Evolutionary conservation across 2,329 filamentous ascomycete genomes (phyloP).

Genomic region (Elsinoe arachidis): DNA sequence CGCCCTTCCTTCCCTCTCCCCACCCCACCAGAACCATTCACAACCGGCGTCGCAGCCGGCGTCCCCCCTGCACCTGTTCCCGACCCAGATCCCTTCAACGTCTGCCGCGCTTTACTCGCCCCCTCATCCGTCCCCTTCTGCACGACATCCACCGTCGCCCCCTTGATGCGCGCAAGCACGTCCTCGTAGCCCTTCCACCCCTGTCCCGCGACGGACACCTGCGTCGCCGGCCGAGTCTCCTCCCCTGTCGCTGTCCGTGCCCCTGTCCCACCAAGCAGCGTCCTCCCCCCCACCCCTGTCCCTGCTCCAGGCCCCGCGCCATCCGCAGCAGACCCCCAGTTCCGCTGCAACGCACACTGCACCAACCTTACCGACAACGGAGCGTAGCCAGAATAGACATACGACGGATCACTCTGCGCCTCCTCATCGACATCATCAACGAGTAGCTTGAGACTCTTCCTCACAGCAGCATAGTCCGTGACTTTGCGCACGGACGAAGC

Average conservation of each 20-base stretch:
- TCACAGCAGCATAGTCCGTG: conserved; percentile 76
- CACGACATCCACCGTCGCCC: conserved; percentile 81
- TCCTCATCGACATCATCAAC: conserved; percentile 95
- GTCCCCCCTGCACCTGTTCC: conserved; percentile 55
- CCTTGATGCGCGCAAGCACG: conserved; percentile 74
- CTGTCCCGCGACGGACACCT: conserved; percentile 9
- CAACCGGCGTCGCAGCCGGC: conserved; percentile 34
- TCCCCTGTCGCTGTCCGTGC: conserved; percentile 32
- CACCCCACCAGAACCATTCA: background rate
- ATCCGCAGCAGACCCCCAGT: conserved; percentile 52
- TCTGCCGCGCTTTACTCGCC: conserved; percentile 65
- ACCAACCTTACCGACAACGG: conserved; percentile 85
- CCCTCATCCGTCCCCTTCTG: conserved; percentile 93
- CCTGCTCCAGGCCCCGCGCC: conserved; percentile 33
- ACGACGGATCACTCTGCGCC: conserved; percentile 89
- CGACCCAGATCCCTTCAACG: conserved; percentile 65
- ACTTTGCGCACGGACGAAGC: conserved; percentile 45
- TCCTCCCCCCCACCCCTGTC: conserved; percentile 19
- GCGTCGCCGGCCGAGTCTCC: conserved; percentile 43
- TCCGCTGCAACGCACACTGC: conserved; percentile 87
- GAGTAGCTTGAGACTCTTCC: conserved; percentile 79
- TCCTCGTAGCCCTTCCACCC: conserved; percentile 95
- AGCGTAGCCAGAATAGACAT: conserved; percentile 95
- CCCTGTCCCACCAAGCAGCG: conserved; percentile 19
- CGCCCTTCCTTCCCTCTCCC: conserved; percentile 1